These are phyloP conservation scores for Hypoxylon crocopeplum DNA, from an alignment of 495 filamentous ascomycete genomes.

Conservation along the genomic window DNA sequence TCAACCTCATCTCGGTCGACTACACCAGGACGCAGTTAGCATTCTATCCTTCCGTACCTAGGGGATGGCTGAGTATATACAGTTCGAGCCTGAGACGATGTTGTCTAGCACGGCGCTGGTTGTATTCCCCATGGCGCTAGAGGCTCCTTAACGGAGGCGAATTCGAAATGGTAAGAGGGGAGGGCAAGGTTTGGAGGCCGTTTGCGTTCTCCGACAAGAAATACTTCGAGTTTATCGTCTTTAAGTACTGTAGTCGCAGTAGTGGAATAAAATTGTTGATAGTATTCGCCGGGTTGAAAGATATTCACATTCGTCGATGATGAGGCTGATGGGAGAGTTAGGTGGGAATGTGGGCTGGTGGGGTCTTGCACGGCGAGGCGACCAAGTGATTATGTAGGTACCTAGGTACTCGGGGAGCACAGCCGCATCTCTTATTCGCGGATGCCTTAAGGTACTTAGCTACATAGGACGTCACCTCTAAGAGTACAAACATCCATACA, in stretches of 20 bases:
- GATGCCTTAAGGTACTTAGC: too few species aligned
- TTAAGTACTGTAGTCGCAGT: not conserved
- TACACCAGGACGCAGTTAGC: conserved; percentile 45
- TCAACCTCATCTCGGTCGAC: conserved; percentile 98
- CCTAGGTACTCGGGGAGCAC: not conserved
- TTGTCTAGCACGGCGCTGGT: conserved; percentile 86
- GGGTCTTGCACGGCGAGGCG: conserved; percentile 22
- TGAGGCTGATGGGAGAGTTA: conserved; percentile 33
- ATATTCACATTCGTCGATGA: conserved; percentile 14
- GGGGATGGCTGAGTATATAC: conserved; percentile 52
- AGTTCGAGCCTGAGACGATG: conserved; percentile 96
- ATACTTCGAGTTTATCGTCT: not conserved
- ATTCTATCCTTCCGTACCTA: not conserved
- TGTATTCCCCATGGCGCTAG: conserved; percentile 77
- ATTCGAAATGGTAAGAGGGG: conserved; percentile 1
- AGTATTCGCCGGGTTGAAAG: conserved; percentile 9
- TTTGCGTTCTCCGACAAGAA: not conserved
- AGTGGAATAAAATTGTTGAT: not conserved
- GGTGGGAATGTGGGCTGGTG: conserved; percentile 33
- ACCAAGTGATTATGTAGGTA: conserved; percentile 14
- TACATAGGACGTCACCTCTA: too few species aligned
- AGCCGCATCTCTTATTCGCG: not conserved
- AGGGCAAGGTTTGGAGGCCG: not conserved
- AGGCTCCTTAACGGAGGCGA: conserved; percentile 26
- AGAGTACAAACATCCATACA: too few species aligned